Evolutionary conservation across 371 early-diverging fungal genomes (phyloP).

Genomic region (Apophysomyces sp.): DNA sequence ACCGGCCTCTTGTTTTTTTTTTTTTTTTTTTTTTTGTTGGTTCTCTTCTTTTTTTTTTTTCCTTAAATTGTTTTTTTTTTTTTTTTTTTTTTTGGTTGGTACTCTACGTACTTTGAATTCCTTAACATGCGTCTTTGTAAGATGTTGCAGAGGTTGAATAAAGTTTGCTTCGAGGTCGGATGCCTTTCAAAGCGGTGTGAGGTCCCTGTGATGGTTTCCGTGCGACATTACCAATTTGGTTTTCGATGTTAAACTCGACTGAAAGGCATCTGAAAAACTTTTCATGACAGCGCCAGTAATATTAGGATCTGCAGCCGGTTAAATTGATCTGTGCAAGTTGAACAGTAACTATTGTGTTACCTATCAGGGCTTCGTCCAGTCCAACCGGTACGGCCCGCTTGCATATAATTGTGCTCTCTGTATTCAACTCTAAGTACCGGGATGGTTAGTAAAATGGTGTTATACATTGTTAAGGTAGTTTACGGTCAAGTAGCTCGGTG

Average conservation of each 20-base stretch:
- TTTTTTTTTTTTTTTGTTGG: background rate
- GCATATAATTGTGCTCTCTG: conserved; percentile 22
- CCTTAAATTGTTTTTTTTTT: no score
- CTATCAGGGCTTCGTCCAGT: conserved; percentile 40
- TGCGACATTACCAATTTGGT: conserved; percentile 49
- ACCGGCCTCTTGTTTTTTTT: background rate
- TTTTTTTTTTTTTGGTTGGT: no score
- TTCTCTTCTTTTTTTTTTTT: no score
- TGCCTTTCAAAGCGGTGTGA: conserved; percentile 29
- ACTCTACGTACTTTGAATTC: conserved; percentile 22
- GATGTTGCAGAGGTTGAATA: conserved; percentile 55
- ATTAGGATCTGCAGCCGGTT: conserved; percentile 41
- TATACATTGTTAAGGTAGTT: conserved; percentile 4
- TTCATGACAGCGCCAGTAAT: conserved; percentile 48
- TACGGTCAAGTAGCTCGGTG: conserved; percentile 48
- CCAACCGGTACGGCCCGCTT: conserved; percentile 23
- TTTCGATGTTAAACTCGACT: conserved; percentile 53
- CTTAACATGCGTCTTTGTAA: conserved; percentile 54
- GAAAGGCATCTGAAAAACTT: conserved; percentile 55
- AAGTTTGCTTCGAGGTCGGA: conserved; percentile 55
- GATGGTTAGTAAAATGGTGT: background rate
- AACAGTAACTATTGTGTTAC: conserved; percentile 12
- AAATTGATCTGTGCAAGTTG: conserved; percentile 37
- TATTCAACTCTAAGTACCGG: conserved; percentile 16
- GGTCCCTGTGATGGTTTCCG: conserved; percentile 6